Conservation (phyloP, 257 asterid species). For the Solanum medicagineum region DNA sequence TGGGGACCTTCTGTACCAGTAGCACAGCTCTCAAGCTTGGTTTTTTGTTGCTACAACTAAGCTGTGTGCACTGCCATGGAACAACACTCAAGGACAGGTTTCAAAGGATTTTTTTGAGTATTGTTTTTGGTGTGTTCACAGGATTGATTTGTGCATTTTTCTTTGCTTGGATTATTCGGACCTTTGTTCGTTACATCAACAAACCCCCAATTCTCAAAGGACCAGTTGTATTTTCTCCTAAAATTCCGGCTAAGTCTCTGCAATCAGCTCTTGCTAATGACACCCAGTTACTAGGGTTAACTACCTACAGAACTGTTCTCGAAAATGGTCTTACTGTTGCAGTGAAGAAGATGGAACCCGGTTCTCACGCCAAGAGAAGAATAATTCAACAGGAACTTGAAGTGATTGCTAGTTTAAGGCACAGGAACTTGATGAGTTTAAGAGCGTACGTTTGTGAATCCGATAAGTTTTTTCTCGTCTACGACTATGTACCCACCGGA, state of each 20-base stretch:
- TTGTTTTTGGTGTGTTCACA: conserved; percentile 49
- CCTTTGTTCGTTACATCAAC: conserved; percentile 53
- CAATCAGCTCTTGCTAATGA: conserved; percentile 57
- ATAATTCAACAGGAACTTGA: conserved; percentile 50
- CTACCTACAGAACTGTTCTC: conserved; percentile 64
- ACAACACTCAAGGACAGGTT: conserved; percentile 16
- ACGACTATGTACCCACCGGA: conserved; percentile 56
- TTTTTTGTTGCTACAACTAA: conserved; percentile 17
- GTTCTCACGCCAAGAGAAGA: conserved; percentile 39
- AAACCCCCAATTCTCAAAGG: conserved; percentile 59
- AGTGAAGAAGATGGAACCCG: conserved; percentile 58
- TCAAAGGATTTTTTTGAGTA: conserved; percentile 35
- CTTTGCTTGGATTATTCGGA: conserved; percentile 39
- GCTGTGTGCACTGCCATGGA: conserved; percentile 40
- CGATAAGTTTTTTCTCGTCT: conserved; percentile 41
- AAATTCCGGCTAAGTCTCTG: conserved; percentile 47
- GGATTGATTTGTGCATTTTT: conserved; percentile 54
- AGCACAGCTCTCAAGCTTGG: conserved; percentile 3
- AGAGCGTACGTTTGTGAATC: conserved; percentile 65
- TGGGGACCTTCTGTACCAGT: conserved; percentile 18
- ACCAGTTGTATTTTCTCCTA: conserved; percentile 67
- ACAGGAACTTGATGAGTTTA: conserved; percentile 87
- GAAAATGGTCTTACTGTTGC: conserved; percentile 76
- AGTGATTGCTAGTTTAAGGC: conserved; percentile 51
- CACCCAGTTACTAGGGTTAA: conserved; percentile 56